These are phyloP conservation scores for Sporothrix sp. DNA, from an alignment of 2,329 filamentous ascomycete genomes.

Conservation along the genomic window DNA sequence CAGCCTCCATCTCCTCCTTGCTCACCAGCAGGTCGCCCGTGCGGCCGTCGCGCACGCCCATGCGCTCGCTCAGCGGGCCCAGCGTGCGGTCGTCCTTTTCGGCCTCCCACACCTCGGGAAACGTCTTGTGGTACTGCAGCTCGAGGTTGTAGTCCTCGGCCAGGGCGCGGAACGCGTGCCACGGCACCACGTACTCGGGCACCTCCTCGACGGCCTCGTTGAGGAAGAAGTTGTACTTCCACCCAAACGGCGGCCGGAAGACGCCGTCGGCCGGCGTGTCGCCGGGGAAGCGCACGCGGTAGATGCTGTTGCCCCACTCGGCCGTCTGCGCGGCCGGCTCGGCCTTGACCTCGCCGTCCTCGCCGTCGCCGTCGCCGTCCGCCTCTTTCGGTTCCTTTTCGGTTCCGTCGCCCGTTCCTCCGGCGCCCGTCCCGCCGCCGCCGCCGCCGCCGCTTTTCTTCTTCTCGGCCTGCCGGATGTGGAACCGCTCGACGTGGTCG, in stretches of 20 bases:
- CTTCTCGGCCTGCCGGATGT: constrained; percentile 35
- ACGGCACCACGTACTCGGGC: constrained; percentile 95
- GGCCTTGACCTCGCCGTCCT: constrained; percentile 29
- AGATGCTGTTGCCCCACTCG: constrained; percentile 90
- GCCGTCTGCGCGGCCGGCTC: constrained; percentile 54
- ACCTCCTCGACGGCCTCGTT: constrained; percentile 94
- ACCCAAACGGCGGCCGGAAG: constrained; percentile 90
- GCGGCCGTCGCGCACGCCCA: constrained; percentile 73
- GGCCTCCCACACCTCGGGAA: constrained; percentile 81
- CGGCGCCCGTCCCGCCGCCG: constrained; percentile 25
- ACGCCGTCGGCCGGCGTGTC: constrained; percentile 75
- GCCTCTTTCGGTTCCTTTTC: constrained; percentile 25
- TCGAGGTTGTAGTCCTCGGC: constrained; percentile 97
- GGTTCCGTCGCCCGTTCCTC: constrained; percentile 26
- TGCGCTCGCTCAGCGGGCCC: constrained; percentile 82
- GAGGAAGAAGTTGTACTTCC: constrained; percentile 96
- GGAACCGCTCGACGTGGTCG: constrained; percentile 65
- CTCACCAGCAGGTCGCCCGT: constrained; percentile 60
- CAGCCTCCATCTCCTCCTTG: constrained; percentile 85
- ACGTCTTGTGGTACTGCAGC: constrained; percentile 84
- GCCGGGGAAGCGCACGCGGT: constrained; percentile 78
- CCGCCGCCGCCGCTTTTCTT: constrained; percentile 27
- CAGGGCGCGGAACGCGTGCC: constrained; percentile 91
- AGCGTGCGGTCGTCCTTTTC: constrained; percentile 79
- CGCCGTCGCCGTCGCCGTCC: constrained; percentile 31